Conservation (phyloP, 2,329 filamentous ascomycete species). For the Aureobasidium subglaciale region DNA sequence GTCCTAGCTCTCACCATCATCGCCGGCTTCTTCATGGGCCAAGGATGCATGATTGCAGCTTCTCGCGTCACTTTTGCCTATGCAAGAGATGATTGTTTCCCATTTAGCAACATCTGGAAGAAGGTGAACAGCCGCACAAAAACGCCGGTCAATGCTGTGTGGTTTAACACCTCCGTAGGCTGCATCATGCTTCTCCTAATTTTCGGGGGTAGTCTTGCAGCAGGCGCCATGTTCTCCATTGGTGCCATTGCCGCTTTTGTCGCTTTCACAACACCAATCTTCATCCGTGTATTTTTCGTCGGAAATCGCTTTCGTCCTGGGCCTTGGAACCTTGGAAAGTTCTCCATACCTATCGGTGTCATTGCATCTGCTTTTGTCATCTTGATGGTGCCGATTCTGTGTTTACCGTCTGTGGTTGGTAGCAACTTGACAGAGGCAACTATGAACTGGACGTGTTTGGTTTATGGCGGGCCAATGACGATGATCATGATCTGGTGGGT, state of each 20-base stretch:
- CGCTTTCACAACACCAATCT: constrained; percentile 52
- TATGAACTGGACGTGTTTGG: constrained; percentile 65
- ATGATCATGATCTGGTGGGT: constrained; percentile 55
- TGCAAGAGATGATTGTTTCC: constrained; percentile 66
- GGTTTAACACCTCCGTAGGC: constrained; percentile 57
- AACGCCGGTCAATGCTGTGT: constrained; percentile 65
- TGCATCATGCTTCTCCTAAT: constrained; percentile 56
- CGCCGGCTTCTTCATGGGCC: constrained; percentile 64
- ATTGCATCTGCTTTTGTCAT: constrained; percentile 53
- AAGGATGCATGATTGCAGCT: constrained; percentile 63
- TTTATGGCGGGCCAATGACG: constrained; percentile 44
- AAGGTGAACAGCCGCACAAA: constrained; percentile 53
- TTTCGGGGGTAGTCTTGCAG: constrained; percentile 55
- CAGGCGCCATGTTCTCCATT: constrained; percentile 63
- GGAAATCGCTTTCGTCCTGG: constrained; percentile 58
- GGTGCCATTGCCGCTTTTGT: constrained; percentile 63
- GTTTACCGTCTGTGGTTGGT: constrained; percentile 54
- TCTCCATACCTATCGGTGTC: constrained; percentile 50
- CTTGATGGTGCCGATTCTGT: constrained; percentile 63
- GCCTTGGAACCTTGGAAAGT: constrained; percentile 60
- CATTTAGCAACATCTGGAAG: constrained; percentile 52
- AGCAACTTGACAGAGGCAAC: constrained; percentile 42
- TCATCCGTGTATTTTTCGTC: constrained; percentile 53
- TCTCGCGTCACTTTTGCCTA: constrained; percentile 45
- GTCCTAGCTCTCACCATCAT: constrained; percentile 61